phyloP scores from a whole-genome alignment of 2,329 filamentous ascomycete species.

The Tolypocladium nubicola region DNA sequence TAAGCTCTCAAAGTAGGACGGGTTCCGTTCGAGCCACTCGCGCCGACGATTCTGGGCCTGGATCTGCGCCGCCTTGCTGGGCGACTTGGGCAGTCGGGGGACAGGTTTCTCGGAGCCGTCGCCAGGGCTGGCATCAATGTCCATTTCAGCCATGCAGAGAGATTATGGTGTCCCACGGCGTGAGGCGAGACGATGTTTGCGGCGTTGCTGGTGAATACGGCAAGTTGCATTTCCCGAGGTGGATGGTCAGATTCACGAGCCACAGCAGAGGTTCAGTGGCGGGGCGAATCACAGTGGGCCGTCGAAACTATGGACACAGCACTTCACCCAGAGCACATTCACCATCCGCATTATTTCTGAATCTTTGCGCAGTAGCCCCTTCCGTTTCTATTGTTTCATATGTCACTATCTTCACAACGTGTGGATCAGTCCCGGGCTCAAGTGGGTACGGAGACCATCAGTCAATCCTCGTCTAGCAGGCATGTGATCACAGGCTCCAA shows the following conservation, averaged over 20 bases:
- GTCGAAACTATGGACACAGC: neutral
- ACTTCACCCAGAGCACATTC: neutral
- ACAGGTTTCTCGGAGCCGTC: constrained; percentile 23
- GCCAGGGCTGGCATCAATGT: neutral
- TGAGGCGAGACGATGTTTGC: neutral
- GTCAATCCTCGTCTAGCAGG: neutral
- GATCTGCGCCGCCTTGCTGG: constrained; percentile 34
- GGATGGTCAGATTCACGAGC: neutral
- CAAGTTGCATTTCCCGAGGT: neutral
- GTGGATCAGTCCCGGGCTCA: neutral
- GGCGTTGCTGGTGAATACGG: neutral
- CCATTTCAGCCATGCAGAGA: neutral
- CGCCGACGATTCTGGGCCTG: constrained; percentile 65
- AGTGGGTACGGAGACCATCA: neutral
- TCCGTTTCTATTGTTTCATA: neutral
- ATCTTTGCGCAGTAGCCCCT: no score
- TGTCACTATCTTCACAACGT: neutral
- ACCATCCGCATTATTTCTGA: neutral
- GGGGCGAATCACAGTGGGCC: neutral
- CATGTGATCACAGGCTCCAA: neutral
- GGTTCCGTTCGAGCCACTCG: constrained; percentile 62
- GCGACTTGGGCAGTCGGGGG: constrained; percentile 33
- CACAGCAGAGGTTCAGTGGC: neutral
- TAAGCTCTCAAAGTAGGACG: constrained; percentile 53
- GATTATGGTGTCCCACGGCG: neutral